Conservation (phyloP, 140 eudicot genomes). For the Ambrosia hybrid region DNA sequence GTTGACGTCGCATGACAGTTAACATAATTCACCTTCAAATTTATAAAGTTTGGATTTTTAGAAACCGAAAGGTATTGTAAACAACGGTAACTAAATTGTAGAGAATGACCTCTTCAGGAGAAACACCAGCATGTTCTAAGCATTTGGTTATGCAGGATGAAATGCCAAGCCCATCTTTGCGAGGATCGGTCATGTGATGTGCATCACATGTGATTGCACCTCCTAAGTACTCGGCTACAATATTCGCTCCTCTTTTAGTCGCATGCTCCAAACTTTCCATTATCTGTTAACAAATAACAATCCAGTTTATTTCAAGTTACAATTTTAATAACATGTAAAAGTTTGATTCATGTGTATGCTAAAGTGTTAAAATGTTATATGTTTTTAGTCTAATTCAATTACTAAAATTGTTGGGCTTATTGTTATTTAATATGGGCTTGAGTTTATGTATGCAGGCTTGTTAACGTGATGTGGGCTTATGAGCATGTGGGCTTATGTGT, state of each 20-base stretch:
- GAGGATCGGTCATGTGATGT: conserved; percentile 87
- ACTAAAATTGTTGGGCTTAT: no score
- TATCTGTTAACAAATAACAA: conserved; percentile 29
- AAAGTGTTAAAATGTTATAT: no score
- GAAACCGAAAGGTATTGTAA: neutral
- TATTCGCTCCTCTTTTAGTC: conserved; percentile 63
- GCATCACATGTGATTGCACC: conserved; percentile 85
- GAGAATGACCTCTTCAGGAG: conserved; percentile 67
- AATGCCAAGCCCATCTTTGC: conserved; percentile 80
- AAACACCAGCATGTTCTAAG: conserved; percentile 65
- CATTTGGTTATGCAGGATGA: conserved; percentile 71
- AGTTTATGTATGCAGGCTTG: no score
- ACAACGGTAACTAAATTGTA: neutral
- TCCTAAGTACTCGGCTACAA: conserved; percentile 71
- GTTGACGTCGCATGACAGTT: conserved; percentile 84
- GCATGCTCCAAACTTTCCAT: conserved; percentile 90
- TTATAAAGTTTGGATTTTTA: neutral
- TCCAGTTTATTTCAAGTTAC: neutral
- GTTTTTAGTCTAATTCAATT: no score
- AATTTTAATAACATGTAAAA: neutral
- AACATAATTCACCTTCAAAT: conserved; percentile 66
- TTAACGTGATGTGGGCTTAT: no score
- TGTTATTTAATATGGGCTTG: no score
- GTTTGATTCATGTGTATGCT: neutral
- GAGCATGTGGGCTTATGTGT: no score